A percentile compares a stretch with the other conserved stretches of the same genome.
phyloP scores from a whole-genome alignment of 2,329 filamentous ascomycete species.

The Colletotrichum sp. region DNA sequence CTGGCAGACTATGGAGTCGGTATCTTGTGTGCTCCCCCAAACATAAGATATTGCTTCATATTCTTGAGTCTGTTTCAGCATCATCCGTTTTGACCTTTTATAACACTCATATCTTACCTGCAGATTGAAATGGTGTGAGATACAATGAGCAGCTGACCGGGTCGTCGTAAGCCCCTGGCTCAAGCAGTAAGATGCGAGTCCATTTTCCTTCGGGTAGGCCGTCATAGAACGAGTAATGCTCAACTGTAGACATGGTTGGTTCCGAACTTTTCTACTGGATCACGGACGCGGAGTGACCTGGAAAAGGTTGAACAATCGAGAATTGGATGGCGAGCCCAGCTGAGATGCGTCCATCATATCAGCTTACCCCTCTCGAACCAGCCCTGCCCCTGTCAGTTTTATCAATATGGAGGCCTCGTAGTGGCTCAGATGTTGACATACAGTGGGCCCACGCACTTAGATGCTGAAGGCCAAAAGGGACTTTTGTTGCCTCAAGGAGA shows the following conservation, averaged over 20 bases:
- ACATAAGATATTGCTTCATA: background rate
- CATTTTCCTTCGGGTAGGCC: background rate
- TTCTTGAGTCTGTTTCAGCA: fast-evolving
- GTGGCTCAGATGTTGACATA: background rate
- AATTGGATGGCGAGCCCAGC: background rate
- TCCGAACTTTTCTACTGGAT: background rate
- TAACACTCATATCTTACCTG: background rate
- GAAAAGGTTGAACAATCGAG: background rate
- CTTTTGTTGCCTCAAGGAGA: background rate
- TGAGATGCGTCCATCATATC: background rate
- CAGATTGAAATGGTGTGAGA: background rate
- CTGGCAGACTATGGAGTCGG: background rate
- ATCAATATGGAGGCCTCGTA: background rate
- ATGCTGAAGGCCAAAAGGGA: background rate
- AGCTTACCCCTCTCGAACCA: background rate
- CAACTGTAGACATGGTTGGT: background rate
- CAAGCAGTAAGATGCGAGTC: background rate
- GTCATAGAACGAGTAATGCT: background rate
- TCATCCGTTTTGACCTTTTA: background rate
- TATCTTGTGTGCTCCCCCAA: background rate
- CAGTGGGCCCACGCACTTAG: background rate
- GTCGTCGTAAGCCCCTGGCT: background rate
- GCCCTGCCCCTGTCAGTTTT: background rate
- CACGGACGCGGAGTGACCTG: background rate
- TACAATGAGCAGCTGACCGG: background rate